These are phyloP conservation scores for Amanita rubescens DNA, from an alignment of 768 basidiomycete genomes.

Conservation along the genomic window DNA sequence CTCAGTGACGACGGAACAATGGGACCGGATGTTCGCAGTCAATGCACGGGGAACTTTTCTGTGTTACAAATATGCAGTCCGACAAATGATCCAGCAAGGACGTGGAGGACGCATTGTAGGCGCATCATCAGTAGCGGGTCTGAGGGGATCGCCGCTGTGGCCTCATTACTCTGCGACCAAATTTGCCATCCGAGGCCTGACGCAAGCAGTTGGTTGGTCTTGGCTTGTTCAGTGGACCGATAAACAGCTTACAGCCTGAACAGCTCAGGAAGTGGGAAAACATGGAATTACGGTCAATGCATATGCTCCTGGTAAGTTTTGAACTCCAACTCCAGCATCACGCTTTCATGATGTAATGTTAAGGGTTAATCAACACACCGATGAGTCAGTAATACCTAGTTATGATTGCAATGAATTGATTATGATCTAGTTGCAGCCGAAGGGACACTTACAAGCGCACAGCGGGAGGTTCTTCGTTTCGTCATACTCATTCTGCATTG, in stretches of 20 bases:
- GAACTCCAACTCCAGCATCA: too few relatives aligned
- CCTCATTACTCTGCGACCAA: constrained; percentile 28
- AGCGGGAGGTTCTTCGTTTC: too few relatives aligned
- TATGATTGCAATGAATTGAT: neutral
- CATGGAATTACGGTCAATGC: constrained; percentile 37
- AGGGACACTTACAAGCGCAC: too few relatives aligned
- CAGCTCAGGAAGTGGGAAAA: constrained; percentile 30
- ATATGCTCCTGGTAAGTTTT: constrained; percentile 27
- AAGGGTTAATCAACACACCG: neutral
- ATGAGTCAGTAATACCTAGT: neutral
- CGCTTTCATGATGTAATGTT: too few relatives aligned
- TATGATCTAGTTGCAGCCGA: neutral
- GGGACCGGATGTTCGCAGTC: constrained; percentile 36
- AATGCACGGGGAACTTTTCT: constrained; percentile 53
- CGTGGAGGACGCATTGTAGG: constrained; percentile 53
- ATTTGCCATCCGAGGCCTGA: constrained; percentile 33
- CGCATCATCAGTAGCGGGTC: constrained; percentile 24
- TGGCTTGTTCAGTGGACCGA: neutral
- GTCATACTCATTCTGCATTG: neutral
- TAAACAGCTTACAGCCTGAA: neutral
- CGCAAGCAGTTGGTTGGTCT: constrained; percentile 28
- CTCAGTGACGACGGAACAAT: constrained; percentile 27
- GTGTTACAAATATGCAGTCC: constrained; percentile 60
- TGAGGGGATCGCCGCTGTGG: constrained; percentile 14
- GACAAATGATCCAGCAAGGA: constrained; percentile 51